Base-by-base conservation (phyloP, 1,139 yeast species). In the Scheffersomyces titani region DNA sequence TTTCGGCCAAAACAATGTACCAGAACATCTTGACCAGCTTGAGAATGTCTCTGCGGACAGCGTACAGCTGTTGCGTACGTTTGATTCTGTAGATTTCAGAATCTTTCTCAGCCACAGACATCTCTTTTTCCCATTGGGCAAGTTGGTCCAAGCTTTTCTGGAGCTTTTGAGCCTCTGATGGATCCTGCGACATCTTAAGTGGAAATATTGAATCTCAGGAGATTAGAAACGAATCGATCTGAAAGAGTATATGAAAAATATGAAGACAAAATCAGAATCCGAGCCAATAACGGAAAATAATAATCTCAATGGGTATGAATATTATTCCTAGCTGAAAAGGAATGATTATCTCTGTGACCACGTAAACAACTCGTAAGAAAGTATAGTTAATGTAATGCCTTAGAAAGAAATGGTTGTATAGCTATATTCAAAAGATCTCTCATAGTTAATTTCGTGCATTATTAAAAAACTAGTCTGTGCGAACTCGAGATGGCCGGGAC, bases 1-100 rank as follows among this genome's bases (percentile, higher is more conserved):
- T 89, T 66, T 88, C 90, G 0, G 92, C 89, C 20, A 89, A 72
- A 0, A 88, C 91, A 57, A 88, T 82, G 69, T 87, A 88, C 96
- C 96, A 89, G 68, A 89, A 88, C 61, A 84, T 84, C 0, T 90
- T 90, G 51, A 89, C 83, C 4, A 75, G 67, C 9, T 64, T 57
- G 22, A 85, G 73, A 24, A 81, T 73, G 9, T 65, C 67, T 51
- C 88, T 76, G 64, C 96, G 74, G 55, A 78, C 71, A 9, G 65
- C 68, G 66, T 82, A 88, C 18, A 87, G 76, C 22, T 80, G 75
- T 58, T 80, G 82, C 11, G 89, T 80, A 49, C 78, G 73, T 55
- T 74, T 73, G 53, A 87, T 72, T 56, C 90, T 77, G 63, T 67
- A 76, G 47, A 77, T 65, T 55, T 76, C 91, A 18, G 84, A 82